Evolutionary conservation across 2,329 filamentous ascomycete genomes (phyloP).

Genomic region (Trichophyton benhamiae): DNA sequence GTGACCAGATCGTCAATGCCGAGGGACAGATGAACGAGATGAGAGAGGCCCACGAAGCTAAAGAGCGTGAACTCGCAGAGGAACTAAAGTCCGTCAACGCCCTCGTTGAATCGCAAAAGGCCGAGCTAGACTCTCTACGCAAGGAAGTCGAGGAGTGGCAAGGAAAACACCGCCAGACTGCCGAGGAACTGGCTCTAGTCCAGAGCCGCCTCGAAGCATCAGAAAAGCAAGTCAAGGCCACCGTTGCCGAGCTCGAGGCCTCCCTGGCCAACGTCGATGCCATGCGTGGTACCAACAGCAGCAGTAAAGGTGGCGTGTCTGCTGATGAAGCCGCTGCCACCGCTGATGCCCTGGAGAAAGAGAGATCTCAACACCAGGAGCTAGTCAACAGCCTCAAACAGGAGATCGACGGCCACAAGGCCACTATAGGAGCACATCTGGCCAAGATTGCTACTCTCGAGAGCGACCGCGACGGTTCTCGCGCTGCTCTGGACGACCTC

Average conservation of each 20-base stretch:
- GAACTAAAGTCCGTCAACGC: conserved; percentile 59
- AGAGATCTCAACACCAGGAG: conserved; percentile 46
- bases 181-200: conserved; percentile 57
- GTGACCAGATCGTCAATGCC: conserved; percentile 75
- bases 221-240: conserved; percentile 59
- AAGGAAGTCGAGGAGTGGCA: conserved; percentile 59
- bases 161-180: conserved; percentile 55
- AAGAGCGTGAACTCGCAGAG: conserved; percentile 60
- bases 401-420: conserved; percentile 72
- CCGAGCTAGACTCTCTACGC: conserved; percentile 28
- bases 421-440: conserved; percentile 56
- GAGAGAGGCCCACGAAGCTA: conserved; percentile 56
- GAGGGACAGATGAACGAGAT: conserved; percentile 67
- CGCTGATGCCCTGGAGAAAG: conserved; percentile 38
- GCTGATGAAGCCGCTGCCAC: conserved; percentile 26
- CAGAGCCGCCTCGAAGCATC: conserved; percentile 61
- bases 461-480: conserved; percentile 53
- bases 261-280: conserved; percentile 44
- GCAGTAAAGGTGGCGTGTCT: conserved; percentile 19
- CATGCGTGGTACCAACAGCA: conserved; percentile 29
- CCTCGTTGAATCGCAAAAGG: conserved; percentile 33
- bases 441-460: conserved; percentile 63
- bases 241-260: conserved; percentile 62
- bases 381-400: conserved; percentile 51
- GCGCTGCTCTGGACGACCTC: conserved; percentile 56